Evolutionary conservation across 1,139 yeast genomes (phyloP).

Genomic region (Saccharomyces uvarum): DNA sequence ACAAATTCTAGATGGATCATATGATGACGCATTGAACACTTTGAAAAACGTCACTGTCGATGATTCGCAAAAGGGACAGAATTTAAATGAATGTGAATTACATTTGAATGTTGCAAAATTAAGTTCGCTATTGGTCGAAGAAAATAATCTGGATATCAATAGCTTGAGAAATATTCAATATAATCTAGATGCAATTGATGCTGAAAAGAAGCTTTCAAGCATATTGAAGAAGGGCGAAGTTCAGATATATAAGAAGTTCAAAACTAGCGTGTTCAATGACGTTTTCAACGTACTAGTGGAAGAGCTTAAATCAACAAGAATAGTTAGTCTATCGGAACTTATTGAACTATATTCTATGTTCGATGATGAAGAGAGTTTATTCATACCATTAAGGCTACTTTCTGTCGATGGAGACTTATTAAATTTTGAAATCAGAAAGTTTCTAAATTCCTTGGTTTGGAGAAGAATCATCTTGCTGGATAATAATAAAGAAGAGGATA

Average conservation of each 20-base stretch:
- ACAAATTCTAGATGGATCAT: constrained; percentile 48
- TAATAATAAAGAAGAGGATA: constrained; percentile 45
- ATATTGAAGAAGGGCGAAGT: constrained; percentile 31
- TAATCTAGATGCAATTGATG: constrained; percentile 40
- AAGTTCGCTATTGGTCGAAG: constrained; percentile 32
- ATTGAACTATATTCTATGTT: constrained; percentile 52
- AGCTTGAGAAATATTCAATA: constrained; percentile 41
- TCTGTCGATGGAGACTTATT: constrained; percentile 30
- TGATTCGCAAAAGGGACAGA: constrained; percentile 33
- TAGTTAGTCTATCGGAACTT: constrained; percentile 32
- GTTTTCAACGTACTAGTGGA: constrained; percentile 14
- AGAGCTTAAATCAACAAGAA: constrained; percentile 19
- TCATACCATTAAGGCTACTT: constrained; percentile 38
- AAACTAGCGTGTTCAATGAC: constrained; percentile 11
- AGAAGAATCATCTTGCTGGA: constrained; percentile 48
- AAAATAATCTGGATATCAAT: constrained; percentile 9
- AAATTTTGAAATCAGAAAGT: constrained; percentile 29
- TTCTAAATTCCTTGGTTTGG: constrained; percentile 45
- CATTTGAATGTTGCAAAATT: constrained; percentile 69
- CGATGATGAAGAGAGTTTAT: constrained; percentile 35
- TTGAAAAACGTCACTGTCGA: constrained; percentile 38
- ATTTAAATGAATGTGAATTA: constrained; percentile 44
- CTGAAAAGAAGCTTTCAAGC: constrained; percentile 39
- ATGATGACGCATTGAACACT: constrained; percentile 42
- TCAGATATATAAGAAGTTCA: constrained; percentile 13